Evolutionary conservation across 2,329 filamentous ascomycete genomes (phyloP).

Genomic region (Nemania abortiva): DNA sequence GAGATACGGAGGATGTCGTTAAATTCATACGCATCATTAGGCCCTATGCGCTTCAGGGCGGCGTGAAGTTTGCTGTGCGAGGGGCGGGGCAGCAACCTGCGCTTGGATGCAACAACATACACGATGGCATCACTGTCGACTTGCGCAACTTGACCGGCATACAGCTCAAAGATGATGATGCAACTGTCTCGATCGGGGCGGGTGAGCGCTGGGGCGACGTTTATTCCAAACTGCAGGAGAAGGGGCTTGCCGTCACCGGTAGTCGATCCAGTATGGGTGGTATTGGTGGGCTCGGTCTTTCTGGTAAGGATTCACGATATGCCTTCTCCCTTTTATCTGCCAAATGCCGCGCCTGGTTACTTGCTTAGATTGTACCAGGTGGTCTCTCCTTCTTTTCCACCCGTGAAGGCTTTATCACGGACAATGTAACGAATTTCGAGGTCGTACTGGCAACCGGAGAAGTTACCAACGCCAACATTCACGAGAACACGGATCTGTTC

Average conservation of each 20-base stretch:
- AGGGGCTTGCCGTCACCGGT: background rate
- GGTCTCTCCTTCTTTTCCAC: constrained; percentile 35
- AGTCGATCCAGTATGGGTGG: constrained; percentile 27
- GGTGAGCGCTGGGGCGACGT: constrained; percentile 37
- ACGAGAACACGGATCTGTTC: constrained; percentile 12
- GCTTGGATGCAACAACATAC: background rate
- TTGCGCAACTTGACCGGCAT: constrained; percentile 1
- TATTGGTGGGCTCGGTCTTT: constrained; percentile 32
- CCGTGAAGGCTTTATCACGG: constrained; percentile 31
- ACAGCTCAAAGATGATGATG: background rate
- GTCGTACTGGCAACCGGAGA: constrained; percentile 17
- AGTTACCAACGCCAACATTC: constrained; percentile 10
- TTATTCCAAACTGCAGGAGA: constrained; percentile 12
- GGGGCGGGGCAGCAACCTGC: background rate
- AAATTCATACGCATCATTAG: background rate
- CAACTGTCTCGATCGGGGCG: constrained; percentile 12
- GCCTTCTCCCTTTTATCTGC: constrained; percentile 1
- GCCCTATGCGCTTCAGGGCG: background rate
- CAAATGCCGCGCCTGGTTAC: background rate
- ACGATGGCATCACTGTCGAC: background rate
- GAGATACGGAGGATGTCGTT: background rate
- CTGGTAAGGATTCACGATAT: constrained; percentile 18
- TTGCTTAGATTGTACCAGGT: constrained; percentile 12
- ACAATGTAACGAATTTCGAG: constrained; percentile 32
- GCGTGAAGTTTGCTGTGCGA: background rate